A percentile compares a stretch with the other conserved stretches of the same genome.
phyloP scores from a whole-genome alignment of 257 asterid genomes.

The Solanum medicagineum region DNA sequence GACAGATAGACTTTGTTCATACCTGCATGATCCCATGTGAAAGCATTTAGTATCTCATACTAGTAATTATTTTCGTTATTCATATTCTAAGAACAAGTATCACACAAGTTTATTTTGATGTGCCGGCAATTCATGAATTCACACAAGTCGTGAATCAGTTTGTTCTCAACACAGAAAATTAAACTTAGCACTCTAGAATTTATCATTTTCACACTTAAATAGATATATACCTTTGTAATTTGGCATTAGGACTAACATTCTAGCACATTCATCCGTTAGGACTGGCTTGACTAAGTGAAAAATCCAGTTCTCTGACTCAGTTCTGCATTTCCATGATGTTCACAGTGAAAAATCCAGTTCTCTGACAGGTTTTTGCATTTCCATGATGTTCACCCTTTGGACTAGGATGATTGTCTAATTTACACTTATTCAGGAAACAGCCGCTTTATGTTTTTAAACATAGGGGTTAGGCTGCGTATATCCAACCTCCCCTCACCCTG shows the following conservation, averaged over 20 bases:
- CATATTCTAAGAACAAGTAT: background rate
- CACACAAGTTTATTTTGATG: background rate
- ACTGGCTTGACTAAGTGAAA: background rate
- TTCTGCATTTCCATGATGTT: background rate
- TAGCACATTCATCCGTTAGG: background rate
- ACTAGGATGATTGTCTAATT: background rate
- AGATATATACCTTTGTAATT: background rate
- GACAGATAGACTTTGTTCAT: slow-evolving; percentile 82
- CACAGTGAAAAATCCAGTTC: too few species aligned
- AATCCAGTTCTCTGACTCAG: background rate
- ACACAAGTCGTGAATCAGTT: background rate
- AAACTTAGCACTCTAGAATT: background rate
- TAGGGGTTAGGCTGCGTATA: too few species aligned
- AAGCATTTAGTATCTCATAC: background rate
- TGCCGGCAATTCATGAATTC: background rate
- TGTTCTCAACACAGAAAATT: background rate
- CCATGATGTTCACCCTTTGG: too few species aligned
- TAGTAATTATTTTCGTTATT: background rate
- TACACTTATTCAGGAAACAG: background rate
- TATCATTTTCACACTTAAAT: background rate
- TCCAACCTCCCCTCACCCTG: too few species aligned
- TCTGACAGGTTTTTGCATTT: too few species aligned
- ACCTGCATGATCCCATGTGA: slow-evolving; percentile 36
- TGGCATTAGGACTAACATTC: background rate
- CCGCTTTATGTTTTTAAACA: too few species aligned